Base-by-base conservation (phyloP, 2,329 filamentous ascomycete genomes). In the Elsinoe necatrix region DNA sequence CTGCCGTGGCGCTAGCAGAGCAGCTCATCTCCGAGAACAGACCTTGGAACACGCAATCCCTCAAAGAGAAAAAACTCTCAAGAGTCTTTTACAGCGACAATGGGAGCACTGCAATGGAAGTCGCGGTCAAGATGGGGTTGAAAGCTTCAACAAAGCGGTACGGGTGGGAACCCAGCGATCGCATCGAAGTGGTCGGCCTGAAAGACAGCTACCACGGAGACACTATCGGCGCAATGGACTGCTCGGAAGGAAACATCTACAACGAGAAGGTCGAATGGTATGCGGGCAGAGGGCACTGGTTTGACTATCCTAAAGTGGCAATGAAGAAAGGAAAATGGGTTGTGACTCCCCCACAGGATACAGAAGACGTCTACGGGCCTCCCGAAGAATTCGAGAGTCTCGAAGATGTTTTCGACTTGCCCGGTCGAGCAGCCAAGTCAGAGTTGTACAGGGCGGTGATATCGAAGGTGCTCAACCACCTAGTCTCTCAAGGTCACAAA, bases 181-280 rank as follows among this genome's bases (percentile, higher is more conserved):
- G 79, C 7, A 75, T 91, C 9, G 81, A 81, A 2, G 80, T 93
- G 1, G 67, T 95, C 2, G 89, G 89, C 0, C 72, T 95, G 8
- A 87, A 85, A 66, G 87, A 87, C 0, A 87, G 85, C 62, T 95
- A 95, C 64, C 89, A 95, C 63, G 89, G 89, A 1, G 89, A 95
- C 65, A 95, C 89, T 0, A 90, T 95, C 47, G 89, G 89, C 0
- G 87, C 87, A 0, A 93, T 95, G 89, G 88, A 93, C 67, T 87
- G 83, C 55, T 83, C 86, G 0, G 87, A 93, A 65, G 88, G 89
- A 0, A 84, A 81, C 31, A 80, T 81, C 0, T 95, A 79, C 68
- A 95, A 95, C 64, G 80, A 89, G 63, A 89, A 89, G 67, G 85
- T 91, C 0, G 88, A 93, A 65, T 95, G 89, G 89, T 95, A 95